Evolutionary conservation across 106 monocot species (phyloP).

Genomic region (Acorus gramineus): DNA sequence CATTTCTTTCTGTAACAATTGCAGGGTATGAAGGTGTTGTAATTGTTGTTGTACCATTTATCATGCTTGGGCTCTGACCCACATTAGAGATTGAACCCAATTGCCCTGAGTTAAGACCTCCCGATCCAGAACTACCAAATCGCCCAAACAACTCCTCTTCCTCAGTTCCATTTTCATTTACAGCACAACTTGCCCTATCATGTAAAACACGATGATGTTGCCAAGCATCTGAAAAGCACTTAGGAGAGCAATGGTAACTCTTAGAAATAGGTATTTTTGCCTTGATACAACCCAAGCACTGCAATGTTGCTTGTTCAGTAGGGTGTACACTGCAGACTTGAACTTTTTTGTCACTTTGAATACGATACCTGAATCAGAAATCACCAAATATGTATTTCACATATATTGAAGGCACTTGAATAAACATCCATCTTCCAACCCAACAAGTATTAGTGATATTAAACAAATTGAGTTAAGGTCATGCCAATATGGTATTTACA

Average conservation of each 20-base stretch:
- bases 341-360: conserved; percentile 72
- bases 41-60: conserved; percentile 33
- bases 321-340: conserved; percentile 93
- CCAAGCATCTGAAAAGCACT: conserved; percentile 92
- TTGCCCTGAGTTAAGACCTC: conserved; percentile 16
- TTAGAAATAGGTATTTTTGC: conserved; percentile 67
- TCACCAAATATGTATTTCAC: not conserved
- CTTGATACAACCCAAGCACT: conserved; percentile 84
- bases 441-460: no score
- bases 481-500: no score
- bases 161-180: conserved; percentile 72
- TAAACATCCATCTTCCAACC: no score
- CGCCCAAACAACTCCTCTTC: conserved; percentile 82
- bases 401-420: no score
- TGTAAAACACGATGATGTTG: conserved; percentile 92
- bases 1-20: conserved; percentile 40
- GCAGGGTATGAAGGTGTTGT: conserved; percentile 40
- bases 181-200: conserved; percentile 59
- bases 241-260: conserved; percentile 91
- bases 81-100: conserved; percentile 29
- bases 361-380: conserved; percentile 60
- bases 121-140: conserved; percentile 46
- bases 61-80: conserved; percentile 47
- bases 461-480: no score
- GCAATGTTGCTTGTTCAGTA: conserved; percentile 75